phyloP scores from a whole-genome alignment of 768 basidiomycete genomes.

The Mycena vulgaris region DNA sequence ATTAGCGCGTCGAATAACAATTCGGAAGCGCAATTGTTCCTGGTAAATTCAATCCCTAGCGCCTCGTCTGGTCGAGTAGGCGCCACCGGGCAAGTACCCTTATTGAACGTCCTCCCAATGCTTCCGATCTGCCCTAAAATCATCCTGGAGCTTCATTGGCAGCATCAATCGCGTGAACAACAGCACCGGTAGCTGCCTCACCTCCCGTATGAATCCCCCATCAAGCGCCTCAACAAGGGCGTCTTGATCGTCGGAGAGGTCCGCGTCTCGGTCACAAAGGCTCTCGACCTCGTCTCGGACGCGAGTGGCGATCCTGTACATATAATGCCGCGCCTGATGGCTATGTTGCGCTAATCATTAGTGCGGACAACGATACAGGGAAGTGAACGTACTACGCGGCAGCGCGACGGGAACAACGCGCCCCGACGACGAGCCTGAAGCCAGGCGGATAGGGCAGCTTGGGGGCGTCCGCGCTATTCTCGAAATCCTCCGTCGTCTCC shows the following conservation, averaged over 20 bases:
- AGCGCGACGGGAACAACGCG: constrained; percentile 17
- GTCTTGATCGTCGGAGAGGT: neutral
- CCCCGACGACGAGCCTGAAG: constrained; percentile 29
- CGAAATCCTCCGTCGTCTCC: neutral
- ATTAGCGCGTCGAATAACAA: too few relatives aligned
- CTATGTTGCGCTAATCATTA: neutral
- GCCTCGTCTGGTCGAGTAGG: too few relatives aligned
- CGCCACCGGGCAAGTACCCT: too few relatives aligned
- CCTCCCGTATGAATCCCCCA: constrained; percentile 8
- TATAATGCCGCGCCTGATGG: constrained; percentile 28
- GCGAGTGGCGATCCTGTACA: constrained; percentile 22
- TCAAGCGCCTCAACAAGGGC: neutral
- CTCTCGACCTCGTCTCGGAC: constrained; percentile 22
- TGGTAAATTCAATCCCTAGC: too few relatives aligned
- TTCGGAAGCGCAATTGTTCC: too few relatives aligned
- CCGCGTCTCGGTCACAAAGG: neutral
- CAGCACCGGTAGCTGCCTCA: neutral
- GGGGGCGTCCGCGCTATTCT: constrained; percentile 14
- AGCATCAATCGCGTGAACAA: neutral
- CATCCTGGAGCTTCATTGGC: constrained; percentile 10
- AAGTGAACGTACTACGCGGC: constrained; percentile 18
- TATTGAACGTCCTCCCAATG: constrained; percentile 2
- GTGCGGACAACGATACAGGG: too few relatives aligned
- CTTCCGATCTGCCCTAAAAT: constrained; percentile 6
- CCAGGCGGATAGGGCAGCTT: constrained; percentile 20